Percentiles rank a stretch among this genome's conserved stretches.
Evolutionary conservation across 2,329 filamentous ascomycete species (phyloP).

Genomic region (Grosmannia penicillata): DNA sequence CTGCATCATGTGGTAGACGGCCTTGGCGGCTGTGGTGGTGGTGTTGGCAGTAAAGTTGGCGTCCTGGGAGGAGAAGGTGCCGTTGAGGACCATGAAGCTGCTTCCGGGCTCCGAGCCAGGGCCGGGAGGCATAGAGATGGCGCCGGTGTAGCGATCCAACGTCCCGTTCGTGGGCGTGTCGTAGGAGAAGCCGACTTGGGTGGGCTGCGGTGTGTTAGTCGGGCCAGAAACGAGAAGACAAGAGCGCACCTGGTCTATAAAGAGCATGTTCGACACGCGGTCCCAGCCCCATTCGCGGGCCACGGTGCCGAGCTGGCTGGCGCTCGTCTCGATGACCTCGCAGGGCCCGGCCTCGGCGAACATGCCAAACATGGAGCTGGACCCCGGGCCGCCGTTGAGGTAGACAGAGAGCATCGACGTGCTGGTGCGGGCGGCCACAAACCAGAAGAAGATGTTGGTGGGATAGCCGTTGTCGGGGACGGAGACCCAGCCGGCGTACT

Average conservation of each 20-base stretch:
- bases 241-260: conserved; percentile 33
- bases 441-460: conserved; percentile 38
- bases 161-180: conserved; percentile 50
- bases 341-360: conserved; percentile 45
- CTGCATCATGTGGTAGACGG: conserved; percentile 52
- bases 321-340: conserved; percentile 30
- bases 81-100: conserved; percentile 33
- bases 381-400: conserved; percentile 54
- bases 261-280: conserved; percentile 36
- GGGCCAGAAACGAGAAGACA: not conserved
- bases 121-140: conserved; percentile 20
- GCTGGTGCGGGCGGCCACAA: conserved; percentile 27
- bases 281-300: conserved; percentile 54
- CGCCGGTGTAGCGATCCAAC: conserved; percentile 28
- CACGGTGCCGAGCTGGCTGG: conserved; percentile 36
- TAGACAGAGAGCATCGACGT: conserved; percentile 38
- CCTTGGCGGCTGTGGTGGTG: conserved; percentile 38
- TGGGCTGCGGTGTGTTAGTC: conserved; percentile 32
- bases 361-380: conserved; percentile 48
- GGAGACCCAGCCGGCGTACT: conserved; percentile 56
- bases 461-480: conserved; percentile 36
- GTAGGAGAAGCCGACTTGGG: conserved; percentile 55
- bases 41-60: conserved; percentile 35
- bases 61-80: conserved; percentile 47
- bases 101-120: conserved; percentile 8